Base-by-base conservation (phyloP, 768 basidiomycete genomes). In the Porphyrellus cyaneotinctus region DNA sequence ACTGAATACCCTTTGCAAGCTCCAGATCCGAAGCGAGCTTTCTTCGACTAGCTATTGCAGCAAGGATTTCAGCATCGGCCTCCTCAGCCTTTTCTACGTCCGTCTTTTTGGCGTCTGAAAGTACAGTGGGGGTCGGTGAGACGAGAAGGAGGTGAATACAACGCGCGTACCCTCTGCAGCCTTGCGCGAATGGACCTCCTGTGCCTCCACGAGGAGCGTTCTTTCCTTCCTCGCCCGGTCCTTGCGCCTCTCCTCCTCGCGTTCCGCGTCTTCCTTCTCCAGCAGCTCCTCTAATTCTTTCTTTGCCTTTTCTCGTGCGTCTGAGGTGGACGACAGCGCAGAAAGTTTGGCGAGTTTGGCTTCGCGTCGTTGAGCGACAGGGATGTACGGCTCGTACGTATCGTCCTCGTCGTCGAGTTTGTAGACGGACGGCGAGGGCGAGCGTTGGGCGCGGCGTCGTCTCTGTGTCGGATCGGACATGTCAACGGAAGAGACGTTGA, bases 1-100 rank as follows among this genome's bases (percentile, higher is more conserved):
- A 99, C 32, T 81, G 78, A 38, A 97, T 93, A 8, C 95, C 97
- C 65, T 92, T 84, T 2, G 97, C 95, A 30, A 98, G 73, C 67
- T 99, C 97, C 64, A 91, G 75, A 61, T 93, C 94, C 5, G 93
- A 94, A 0, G 91, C 93, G 13, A 99, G 81, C 66, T 94, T 95
- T 66, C 89, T 79, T 62, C 94, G 79, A 56, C 87, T 90, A 32
- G 91, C 89, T 60, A 98, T 93, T 14, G 95, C 95, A 43, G 87
- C 88, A 11, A 98, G 72, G 45, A 99, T 88, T 64, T 92, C 87
- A 7, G 88, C 91, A 66, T 99, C 97, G 43, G 77, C 85, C 67
- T 97, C 97, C 49, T 88, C 86, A 7, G 79, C 84, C 63, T 87
- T 89, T 71, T 98, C 86, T n/a, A 77, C 78, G 7, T 83, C 88